A percentile compares a stretch with the other conserved stretches of the same genome.
phyloP scores from a whole-genome alignment of 2,329 filamentous ascomycete species.

The Ophiognomonia clavigignenti-juglandacearum region DNA sequence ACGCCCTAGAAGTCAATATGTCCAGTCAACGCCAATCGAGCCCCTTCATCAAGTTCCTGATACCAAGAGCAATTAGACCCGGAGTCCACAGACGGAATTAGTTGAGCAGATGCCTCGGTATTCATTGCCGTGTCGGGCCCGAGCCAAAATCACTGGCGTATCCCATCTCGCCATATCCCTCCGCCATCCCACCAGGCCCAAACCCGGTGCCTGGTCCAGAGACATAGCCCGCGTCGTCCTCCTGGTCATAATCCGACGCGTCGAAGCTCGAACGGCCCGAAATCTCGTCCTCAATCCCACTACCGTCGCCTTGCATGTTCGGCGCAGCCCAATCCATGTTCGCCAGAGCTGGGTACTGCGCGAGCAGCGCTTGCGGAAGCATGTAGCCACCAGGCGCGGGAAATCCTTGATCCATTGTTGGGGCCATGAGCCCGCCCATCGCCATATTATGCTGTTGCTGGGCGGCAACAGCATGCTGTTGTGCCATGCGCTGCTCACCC shows the following conservation, averaged over 20 bases:
- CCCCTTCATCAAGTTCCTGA: no score
- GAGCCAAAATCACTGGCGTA: slow-evolving; percentile 50
- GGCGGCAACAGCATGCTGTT: slow-evolving; percentile 38
- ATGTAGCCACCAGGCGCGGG: slow-evolving; percentile 53
- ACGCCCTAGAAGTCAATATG: no score
- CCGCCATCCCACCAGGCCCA: slow-evolving; percentile 50
- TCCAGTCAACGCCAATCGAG: no score
- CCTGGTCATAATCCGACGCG: slow-evolving; percentile 66
- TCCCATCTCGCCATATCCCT: slow-evolving; percentile 50
- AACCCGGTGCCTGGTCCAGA: slow-evolving; percentile 58
- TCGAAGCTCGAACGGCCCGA: slow-evolving; percentile 79
- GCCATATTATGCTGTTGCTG: slow-evolving; percentile 49
- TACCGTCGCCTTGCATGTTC: slow-evolving; percentile 64
- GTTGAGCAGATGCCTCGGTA: no score
- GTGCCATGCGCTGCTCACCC: slow-evolving; percentile 62
- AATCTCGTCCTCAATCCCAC: slow-evolving; percentile 71
- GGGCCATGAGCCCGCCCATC: slow-evolving; percentile 50
- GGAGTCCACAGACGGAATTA: no score
- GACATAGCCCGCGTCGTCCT: slow-evolving; percentile 65
- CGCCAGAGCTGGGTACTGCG: slow-evolving; percentile 90
- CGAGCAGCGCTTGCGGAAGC: slow-evolving; percentile 81
- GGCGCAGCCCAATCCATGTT: slow-evolving; percentile 73
- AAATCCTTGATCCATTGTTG: slow-evolving; percentile 55
- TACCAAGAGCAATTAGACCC: no score
- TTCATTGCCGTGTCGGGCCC: slow-evolving; percentile 23